Conservation (phyloP, 306 rosid genomes). For the Dalbergia cultrata region DNA sequence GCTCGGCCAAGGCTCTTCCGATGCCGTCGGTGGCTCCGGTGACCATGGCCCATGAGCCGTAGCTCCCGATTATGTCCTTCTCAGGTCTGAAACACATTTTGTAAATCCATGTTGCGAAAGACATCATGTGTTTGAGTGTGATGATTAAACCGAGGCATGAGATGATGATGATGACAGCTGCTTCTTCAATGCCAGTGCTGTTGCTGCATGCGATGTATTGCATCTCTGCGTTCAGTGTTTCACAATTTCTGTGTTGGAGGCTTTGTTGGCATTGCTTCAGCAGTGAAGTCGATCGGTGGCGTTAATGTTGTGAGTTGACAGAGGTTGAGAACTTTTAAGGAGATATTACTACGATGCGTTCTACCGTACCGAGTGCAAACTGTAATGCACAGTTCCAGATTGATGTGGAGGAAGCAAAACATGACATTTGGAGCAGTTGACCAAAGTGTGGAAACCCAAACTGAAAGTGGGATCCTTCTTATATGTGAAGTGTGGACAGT, state of each 20-base stretch:
- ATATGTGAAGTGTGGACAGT: too few species aligned
- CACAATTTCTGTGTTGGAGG: neutral
- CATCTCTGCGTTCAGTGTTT: neutral
- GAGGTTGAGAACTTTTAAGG: too few species aligned
- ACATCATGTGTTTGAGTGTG: constrained; percentile 1
- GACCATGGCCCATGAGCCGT: constrained; percentile 59
- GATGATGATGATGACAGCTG: neutral
- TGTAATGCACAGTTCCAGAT: too few species aligned
- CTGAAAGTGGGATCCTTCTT: too few species aligned
- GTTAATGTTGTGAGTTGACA: too few species aligned
- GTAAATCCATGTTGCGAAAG: constrained; percentile 38
- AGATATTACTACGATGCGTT: too few species aligned
- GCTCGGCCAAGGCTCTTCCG: constrained; percentile 52
- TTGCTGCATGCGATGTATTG: neutral
- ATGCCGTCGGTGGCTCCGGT: constrained; percentile 64
- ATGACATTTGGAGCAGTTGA: too few species aligned
- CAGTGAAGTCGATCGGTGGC: neutral
- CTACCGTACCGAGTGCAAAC: too few species aligned
- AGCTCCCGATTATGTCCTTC: constrained; percentile 40
- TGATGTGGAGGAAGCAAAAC: too few species aligned
- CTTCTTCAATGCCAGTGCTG: neutral
- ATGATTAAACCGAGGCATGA: constrained; percentile 45
- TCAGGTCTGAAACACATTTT: constrained; percentile 37
- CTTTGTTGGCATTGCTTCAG: neutral
- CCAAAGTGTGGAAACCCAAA: too few species aligned